Conservation (phyloP, 202 grass and related monocot species). For the Digitaria exilis region DNA sequence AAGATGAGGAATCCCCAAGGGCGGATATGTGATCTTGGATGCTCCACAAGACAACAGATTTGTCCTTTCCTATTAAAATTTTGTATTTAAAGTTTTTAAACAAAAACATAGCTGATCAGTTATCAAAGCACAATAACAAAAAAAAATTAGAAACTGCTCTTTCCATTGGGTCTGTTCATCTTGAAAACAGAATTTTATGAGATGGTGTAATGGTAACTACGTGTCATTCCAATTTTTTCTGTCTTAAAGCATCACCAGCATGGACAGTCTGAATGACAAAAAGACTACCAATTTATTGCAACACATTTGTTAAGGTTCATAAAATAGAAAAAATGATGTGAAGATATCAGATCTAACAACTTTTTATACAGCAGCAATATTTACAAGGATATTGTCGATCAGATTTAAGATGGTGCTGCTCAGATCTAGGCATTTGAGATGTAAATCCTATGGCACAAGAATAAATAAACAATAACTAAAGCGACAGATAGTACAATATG, state of each 20-base stretch:
- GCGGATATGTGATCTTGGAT: conserved; percentile 87
- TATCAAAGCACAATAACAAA: conserved; percentile 18
- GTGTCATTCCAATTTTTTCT: conserved; percentile 9
- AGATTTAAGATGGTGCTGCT: neutral
- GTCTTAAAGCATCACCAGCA: too few relatives aligned
- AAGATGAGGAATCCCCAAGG: conserved; percentile 57
- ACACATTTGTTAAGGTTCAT: too few relatives aligned
- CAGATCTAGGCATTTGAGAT: neutral
- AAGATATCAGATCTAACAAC: too few relatives aligned
- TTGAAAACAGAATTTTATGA: conserved; percentile 5
- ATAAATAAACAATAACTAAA: neutral
- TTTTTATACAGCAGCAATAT: too few relatives aligned
- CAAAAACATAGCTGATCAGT: conserved; percentile 26
- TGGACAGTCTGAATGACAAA: too few relatives aligned
- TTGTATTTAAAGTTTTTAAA: conserved; percentile 29
- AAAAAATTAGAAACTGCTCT: neutral
- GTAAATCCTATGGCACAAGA: neutral
- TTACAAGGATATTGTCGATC: neutral
- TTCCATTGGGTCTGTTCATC: neutral
- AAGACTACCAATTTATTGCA: too few relatives aligned
- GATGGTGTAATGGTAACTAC: neutral
- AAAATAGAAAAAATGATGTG: too few relatives aligned
- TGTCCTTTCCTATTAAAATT: conserved; percentile 79
- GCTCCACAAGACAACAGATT: conserved; percentile 88
- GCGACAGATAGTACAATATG: neutral